Conservation (phyloP, 2,329 filamentous ascomycete species). For the Aspergillus versicolor region DNA sequence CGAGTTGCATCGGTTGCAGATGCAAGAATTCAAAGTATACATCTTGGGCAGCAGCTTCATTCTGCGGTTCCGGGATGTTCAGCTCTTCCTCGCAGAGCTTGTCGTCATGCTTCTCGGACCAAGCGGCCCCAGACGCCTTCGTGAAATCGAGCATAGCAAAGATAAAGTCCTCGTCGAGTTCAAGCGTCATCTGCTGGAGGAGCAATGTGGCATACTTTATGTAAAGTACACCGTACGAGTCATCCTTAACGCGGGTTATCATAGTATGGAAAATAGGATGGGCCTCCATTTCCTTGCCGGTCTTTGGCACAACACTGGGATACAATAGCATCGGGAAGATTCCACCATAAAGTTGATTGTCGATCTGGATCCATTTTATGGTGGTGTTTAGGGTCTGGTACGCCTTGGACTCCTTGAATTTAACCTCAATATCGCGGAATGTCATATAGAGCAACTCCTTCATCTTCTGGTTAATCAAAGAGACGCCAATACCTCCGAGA, state of each 20-base stretch:
- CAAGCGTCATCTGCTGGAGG: constrained; percentile 95
- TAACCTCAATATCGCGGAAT: constrained; percentile 83
- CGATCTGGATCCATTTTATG: constrained; percentile 98
- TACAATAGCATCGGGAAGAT: constrained; percentile 98
- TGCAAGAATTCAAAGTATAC: constrained; percentile 98
- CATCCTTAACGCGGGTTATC: constrained; percentile 93
- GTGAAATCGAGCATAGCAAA: constrained; percentile 93
- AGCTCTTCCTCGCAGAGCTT: constrained; percentile 85
- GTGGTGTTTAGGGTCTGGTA: constrained; percentile 89
- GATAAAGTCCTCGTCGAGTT: constrained; percentile 97
- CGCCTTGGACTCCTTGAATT: constrained; percentile 87
- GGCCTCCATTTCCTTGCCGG: constrained; percentile 90
- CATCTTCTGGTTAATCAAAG: constrained; percentile 86
- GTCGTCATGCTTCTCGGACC: constrained; percentile 79
- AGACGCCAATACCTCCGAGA: constrained; percentile 87
- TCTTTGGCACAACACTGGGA: constrained; percentile 96
- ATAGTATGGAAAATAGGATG: constrained; percentile 92
- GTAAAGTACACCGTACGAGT: constrained; percentile 95
- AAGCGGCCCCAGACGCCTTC: constrained; percentile 86
- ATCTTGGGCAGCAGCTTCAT: constrained; percentile 81
- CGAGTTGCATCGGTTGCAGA: constrained; percentile 96
- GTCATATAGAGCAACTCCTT: constrained; percentile 93
- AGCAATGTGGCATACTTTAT: constrained; percentile 96
- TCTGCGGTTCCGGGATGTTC: constrained; percentile 87
- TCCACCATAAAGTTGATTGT: constrained; percentile 96